Evolutionary conservation across 2,329 filamentous ascomycete genomes (phyloP), one percentile per base, ranked within the genome.

Genomic region (Sporothrix phasma): DNA sequence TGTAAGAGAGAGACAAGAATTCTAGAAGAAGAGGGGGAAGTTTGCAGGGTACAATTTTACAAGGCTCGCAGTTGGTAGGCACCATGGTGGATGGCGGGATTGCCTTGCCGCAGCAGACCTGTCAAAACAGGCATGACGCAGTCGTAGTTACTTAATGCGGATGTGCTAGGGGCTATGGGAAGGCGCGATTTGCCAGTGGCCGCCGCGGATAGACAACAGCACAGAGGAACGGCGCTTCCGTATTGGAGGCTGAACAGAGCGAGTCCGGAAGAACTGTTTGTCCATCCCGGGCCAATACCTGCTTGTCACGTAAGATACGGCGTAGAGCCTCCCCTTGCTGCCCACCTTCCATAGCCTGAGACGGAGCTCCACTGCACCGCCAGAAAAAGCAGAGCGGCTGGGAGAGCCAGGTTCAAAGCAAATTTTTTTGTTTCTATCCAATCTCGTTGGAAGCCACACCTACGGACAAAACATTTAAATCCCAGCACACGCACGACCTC

Each of bases 11-110:
- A 47, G 45, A 47, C 7, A 24, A 10, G n/a, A 11, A 24, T 4
- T 3, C 3, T 5, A 7, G 26, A 46, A 24, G 22, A 63, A 3
- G 43, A 62, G 43, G 43, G n/a, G 58, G 11, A 4, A 39, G 24
- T 29, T 26, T 34, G 43, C 19, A 39, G 39, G 29, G 34, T 19
- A 29, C 17, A 54, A 29, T 15, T 24, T 8, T 47, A 19, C 59
- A 61, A 61, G 59, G 59, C 59, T 51, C 59, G 41, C 45, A 39
- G 6, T 19, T 43, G 58, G 58, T 51, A 61, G 59, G 59, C 29
- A 39, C 31, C 31, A 34, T n/a, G 15, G 19, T 45, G 19, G 5
- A 24, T 11, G 24, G 39, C 13, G n/a, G 10, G 8, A 34, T 34
- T 26, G 45, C 46, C 34, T 39, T 45, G 59, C 59, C 59, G 31